These are phyloP conservation scores for Eucalyptus marginata DNA, from an alignment of 345 rosid species.

Conservation along the genomic window DNA sequence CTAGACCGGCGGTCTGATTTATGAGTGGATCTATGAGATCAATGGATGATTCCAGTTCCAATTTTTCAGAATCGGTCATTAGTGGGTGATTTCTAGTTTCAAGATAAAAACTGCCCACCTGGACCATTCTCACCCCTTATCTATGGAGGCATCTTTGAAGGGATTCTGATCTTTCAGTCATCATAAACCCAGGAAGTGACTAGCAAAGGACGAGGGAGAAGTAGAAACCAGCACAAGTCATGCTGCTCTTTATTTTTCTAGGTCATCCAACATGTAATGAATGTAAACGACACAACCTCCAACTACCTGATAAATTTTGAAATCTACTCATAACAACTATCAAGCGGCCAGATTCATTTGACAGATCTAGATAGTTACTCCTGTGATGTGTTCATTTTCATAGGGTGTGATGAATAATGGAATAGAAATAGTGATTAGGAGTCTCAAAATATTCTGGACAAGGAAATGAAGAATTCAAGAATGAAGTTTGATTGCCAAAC, in stretches of 20 bases:
- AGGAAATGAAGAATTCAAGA: not conserved
- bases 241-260: not conserved
- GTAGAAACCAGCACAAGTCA: not conserved
- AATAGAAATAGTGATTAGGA: not conserved
- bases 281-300: not conserved
- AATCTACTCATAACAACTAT: not conserved
- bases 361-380: no score
- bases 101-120: accelerated
- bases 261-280: not conserved
- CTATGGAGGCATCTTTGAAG: not conserved
- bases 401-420: not conserved
- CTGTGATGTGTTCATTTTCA: not conserved
- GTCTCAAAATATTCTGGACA: not conserved
- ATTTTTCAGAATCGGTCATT: accelerated
- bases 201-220: not conserved
- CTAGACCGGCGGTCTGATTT: no score
- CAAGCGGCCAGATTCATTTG: not conserved
- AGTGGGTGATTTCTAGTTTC: no score
- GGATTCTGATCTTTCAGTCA: not conserved
- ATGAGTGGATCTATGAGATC: no score
- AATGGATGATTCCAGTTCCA: accelerated
- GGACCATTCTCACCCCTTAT: no score
- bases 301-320: no score
- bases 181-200: not conserved
- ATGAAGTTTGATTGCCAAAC: not conserved